Evolutionary conservation across 2,329 filamentous ascomycete genomes (phyloP), one percentile per base, ranked within the genome.

Genomic region (Fusarium anthophilum): DNA sequence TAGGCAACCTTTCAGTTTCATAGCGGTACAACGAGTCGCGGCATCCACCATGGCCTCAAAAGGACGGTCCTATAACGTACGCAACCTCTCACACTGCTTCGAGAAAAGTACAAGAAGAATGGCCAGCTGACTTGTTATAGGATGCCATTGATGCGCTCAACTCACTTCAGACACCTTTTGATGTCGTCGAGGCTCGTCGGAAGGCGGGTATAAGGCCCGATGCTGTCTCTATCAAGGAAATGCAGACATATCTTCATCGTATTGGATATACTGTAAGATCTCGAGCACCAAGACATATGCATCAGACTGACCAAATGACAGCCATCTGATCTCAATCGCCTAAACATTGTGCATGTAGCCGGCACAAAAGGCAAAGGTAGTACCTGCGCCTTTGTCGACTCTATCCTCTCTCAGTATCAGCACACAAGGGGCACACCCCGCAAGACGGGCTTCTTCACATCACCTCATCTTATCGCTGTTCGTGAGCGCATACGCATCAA

Each of bases 131-230:
- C 53, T 44, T 47, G 17, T 22, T 28, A 5, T 75, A 97, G 94
- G 94, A 96, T 81, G 96, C 96, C 54, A 91, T 98, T 72, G 87
- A 91, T 76, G 91, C 93, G 44, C 89, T 98, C 79, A 98, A 98
- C 83, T 93, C 94, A 50, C 90, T 98, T 57, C 96, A 99, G 82
- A 94, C 93, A 47, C 97, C 97, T 59, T 96, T 92, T 80, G 90
- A 92, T 55, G 89, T 94, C 58, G 89, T 98, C 24, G 91, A 97
- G 80, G 91, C 92, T 57, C 91, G 96, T 58, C 89, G 91, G 62
- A 93, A 93, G 80, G 92, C 92, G 24, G 93, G 94, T 26, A 85
- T 91, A 71, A 89, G 87, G 35, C 91, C 93, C 78, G 93, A 96
- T 82, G 87, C 90, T 68, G 86, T 87, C 63, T 86, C 93, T 14